phyloP scores from a whole-genome alignment of 2,329 filamentous ascomycete genomes.

The Aspergillus bombycis region DNA sequence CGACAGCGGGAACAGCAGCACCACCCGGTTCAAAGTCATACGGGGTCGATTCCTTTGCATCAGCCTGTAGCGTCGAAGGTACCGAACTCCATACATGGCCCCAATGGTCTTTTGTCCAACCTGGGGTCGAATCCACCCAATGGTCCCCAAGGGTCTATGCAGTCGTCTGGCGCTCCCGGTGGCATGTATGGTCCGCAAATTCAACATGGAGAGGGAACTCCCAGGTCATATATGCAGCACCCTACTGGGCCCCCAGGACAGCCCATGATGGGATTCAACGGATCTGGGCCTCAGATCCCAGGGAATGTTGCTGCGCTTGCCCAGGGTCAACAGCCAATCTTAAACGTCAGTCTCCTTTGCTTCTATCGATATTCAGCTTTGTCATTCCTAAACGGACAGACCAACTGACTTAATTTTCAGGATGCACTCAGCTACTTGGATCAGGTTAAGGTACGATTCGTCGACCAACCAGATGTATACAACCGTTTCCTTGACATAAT shows the following conservation, averaged over 20 bases:
- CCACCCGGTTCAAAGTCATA: constrained; percentile 81
- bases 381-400: neutral
- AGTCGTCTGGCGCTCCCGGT: constrained; percentile 62
- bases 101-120: constrained; percentile 81
- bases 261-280: constrained; percentile 55
- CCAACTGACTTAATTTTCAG: constrained; percentile 50
- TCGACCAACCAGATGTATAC: constrained; percentile 95
- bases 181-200: constrained; percentile 72
- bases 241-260: constrained; percentile 57
- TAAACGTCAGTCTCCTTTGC: constrained; percentile 58
- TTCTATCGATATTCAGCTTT: neutral
- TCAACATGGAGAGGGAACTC: constrained; percentile 59
- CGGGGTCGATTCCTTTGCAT: constrained; percentile 86
- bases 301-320: constrained; percentile 62
- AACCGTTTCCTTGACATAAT: constrained; percentile 97
- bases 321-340: constrained; percentile 81
- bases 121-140: constrained; percentile 64
- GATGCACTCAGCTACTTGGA: constrained; percentile 94
- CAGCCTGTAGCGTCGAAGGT: constrained; percentile 87
- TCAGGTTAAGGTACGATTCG: constrained; percentile 97
- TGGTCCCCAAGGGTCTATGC: constrained; percentile 57
- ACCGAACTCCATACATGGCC: constrained; percentile 82
- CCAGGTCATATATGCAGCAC: constrained; percentile 65
- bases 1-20: constrained; percentile 62
- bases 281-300: constrained; percentile 47